Percentiles rank a stretch among this genome's conserved stretches.
These are phyloP conservation scores for Paraphaeosphaeria sporulosa DNA, from an alignment of 2,329 filamentous ascomycete genomes.

Conservation along the genomic window DNA sequence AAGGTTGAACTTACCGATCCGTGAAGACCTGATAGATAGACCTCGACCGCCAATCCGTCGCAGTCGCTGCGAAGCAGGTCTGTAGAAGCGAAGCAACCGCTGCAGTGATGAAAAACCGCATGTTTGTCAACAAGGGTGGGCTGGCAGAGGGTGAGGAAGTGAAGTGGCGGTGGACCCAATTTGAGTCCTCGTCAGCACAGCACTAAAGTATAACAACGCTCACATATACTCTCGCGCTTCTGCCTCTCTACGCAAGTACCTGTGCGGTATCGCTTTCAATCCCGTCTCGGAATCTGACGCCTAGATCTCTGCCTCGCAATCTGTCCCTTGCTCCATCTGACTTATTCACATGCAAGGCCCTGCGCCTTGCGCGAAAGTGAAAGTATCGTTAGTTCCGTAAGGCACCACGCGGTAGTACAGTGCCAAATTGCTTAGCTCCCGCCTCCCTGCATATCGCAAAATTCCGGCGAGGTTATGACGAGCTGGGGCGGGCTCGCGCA, in stretches of 20 bases:
- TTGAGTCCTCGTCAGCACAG: neutral
- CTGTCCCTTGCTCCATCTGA: neutral
- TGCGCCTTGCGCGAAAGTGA: neutral
- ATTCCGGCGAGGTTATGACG: neutral
- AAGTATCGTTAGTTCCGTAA: neutral
- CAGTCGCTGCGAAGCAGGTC: neutral
- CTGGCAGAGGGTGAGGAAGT: neutral
- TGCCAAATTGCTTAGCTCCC: slow-evolving; percentile 2
- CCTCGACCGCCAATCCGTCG: slow-evolving; percentile 7
- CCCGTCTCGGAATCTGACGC: no score
- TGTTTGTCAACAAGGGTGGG: neutral
- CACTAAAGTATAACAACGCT: neutral
- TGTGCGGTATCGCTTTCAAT: neutral
- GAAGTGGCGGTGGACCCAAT: neutral
- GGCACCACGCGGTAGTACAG: neutral
- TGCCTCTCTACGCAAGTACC: neutral
- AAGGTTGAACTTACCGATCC: slow-evolving; percentile 9
- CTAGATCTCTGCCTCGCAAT: neutral
- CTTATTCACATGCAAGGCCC: neutral
- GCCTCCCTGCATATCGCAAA: slow-evolving; percentile 17
- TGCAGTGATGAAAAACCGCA: neutral
- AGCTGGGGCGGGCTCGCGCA: slow-evolving; percentile 8
- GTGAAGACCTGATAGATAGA: slow-evolving; percentile 13
- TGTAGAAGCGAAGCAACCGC: slow-evolving; percentile 6
- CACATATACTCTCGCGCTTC: neutral